Evolutionary conservation across 495 filamentous ascomycete genomes (phyloP).

Genomic region (Penicillium antarcticum): DNA sequence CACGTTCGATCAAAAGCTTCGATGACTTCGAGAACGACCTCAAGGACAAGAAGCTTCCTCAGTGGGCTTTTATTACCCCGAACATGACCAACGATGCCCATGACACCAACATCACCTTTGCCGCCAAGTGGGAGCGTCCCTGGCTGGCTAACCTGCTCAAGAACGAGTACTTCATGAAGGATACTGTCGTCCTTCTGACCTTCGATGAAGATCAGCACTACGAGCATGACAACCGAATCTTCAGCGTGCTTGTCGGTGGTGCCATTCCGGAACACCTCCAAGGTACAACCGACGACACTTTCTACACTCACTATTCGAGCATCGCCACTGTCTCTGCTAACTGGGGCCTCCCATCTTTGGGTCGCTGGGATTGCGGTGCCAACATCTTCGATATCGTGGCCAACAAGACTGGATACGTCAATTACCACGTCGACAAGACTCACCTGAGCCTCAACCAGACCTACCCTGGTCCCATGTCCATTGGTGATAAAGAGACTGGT

Average conservation of each 20-base stretch:
- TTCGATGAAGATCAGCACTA: constrained; percentile 68
- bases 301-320: constrained; percentile 71
- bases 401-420: constrained; percentile 55
- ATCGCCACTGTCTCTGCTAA: constrained; percentile 66
- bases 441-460: constrained; percentile 43
- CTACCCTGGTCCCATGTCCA: constrained; percentile 43
- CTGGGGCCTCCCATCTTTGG: constrained; percentile 64
- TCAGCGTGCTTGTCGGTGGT: constrained; percentile 60
- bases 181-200: constrained; percentile 44
- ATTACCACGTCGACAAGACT: constrained; percentile 43
- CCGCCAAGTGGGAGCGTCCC: constrained; percentile 53
- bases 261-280: constrained; percentile 54
- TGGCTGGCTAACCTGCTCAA: constrained; percentile 61
- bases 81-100: constrained; percentile 75
- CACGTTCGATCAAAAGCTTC: constrained; percentile 64
- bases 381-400: constrained; percentile 64
- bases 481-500: constrained; percentile 12
- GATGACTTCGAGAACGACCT: constrained; percentile 60
- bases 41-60: constrained; percentile 53
- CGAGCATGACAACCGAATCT: constrained; percentile 50
- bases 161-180: constrained; percentile 60
- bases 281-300: constrained; percentile 60
- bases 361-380: constrained; percentile 69
- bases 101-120: constrained; percentile 61
- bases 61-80: constrained; percentile 73